A percentile compares a stretch with the other conserved stretches of the same genome.
Conservation (phyloP, 164 flowering plant genomes). For the Magnolia sinica region DNA sequence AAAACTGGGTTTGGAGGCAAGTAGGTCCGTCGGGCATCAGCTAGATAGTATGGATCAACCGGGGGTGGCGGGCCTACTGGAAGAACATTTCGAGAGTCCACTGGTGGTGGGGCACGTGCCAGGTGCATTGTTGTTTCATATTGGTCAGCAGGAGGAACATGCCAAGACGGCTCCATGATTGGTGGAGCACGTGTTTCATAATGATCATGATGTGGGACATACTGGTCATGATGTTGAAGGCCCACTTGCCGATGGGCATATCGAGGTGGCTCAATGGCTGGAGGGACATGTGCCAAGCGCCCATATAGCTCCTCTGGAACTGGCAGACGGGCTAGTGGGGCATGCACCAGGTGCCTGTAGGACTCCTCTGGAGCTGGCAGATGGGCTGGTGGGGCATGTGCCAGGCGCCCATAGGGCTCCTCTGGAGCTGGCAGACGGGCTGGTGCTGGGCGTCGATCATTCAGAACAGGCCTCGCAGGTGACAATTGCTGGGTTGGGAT, state of each 20-base stretch:
- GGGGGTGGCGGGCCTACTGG: conserved; percentile 1
- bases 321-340: conserved; percentile 1
- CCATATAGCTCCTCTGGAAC: neutral
- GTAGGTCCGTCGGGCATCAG: conserved; percentile 18
- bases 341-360: neutral
- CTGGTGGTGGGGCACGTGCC: neutral
- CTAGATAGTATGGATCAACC: conserved; percentile 10
- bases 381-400: neutral
- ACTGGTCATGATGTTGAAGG: conserved; percentile 2
- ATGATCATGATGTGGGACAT: neutral
- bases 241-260: neutral
- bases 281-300: neutral
- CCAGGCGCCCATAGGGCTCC: conserved; percentile 12
- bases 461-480: neutral
- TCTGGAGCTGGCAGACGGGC: conserved; percentile 13
- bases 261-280: neutral
- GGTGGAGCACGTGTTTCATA: neutral
- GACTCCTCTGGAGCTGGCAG: neutral
- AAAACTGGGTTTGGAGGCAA: conserved; percentile 12
- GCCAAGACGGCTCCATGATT: neutral
- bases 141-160: too few species aligned
- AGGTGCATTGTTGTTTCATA: too few species aligned
- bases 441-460: conserved; percentile 3
- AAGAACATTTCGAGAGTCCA: conserved; percentile 14
- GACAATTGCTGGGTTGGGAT: conserved; percentile 11